Base-by-base conservation (phyloP, 2,329 filamentous ascomycete species). In the Ceratocystiopsis minuta region DNA sequence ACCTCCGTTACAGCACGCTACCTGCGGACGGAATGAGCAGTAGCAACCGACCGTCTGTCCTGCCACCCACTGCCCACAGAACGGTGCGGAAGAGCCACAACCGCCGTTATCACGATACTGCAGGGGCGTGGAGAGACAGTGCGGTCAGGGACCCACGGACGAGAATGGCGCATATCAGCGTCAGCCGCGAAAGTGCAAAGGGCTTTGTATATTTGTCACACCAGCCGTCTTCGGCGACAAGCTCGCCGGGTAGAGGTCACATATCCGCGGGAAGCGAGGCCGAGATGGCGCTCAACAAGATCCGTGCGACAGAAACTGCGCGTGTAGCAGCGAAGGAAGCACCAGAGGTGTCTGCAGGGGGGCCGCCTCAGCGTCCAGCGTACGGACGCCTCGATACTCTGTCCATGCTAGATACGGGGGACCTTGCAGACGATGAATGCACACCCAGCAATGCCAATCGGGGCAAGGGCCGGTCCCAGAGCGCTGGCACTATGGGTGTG, bases 61-160 rank as follows among this genome's bases (percentile, higher is more conserved):
- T 28, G 24, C 24, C 24, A 6, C 24, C 24, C 24, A 10, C 24
- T 10, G 24, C 4, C 11, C 65, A 68, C 48, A 55, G 65, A 13
- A 64, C 61, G 1, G 56, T 66, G 33, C 60, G 54, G 45, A 56
- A 55, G 41, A 54, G 59, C 31, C 54, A 61, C 39, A 53, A 52
- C 16, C 55, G 57, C 36, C 59, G 62, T 15, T 66, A 68, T 39
- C 60, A 55, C 38, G 63, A 67, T 43, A 58, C 55, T 13, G 60
- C 58, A 12, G 64, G 65, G 5, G 55, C 66, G 4, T 68, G 61
- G 60, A 57, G 66, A 45, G 59, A 63, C 16, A 55, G 50, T 20
- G 56, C 54, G 10, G 45, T 60, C 11, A 56, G 58, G 41, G 63
- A 65, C 43, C 60, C 63, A 0, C 56, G 61, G 3, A 57, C 62